These are phyloP conservation scores for Aureobasidium pullulans DNA, from an alignment of 2,329 filamentous ascomycete genomes.

Conservation along the genomic window DNA sequence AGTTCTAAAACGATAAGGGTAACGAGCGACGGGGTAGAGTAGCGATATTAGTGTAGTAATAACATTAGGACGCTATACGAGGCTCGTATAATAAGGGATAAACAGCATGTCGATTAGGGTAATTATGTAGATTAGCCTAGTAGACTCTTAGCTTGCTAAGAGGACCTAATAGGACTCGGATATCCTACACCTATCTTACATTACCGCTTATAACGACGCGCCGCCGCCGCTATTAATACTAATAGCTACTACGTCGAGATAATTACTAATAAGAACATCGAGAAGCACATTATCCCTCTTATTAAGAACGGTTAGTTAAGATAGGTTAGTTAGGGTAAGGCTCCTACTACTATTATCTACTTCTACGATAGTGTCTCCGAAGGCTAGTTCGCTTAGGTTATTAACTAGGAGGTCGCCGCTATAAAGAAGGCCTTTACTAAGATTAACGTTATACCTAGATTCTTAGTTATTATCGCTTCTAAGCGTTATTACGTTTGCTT, in stretches of 20 bases:
- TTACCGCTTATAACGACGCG: no score
- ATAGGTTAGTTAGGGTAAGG: slow-evolving; percentile 42
- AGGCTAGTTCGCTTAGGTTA: slow-evolving; percentile 72
- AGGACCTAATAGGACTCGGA: no score
- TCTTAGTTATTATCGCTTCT: slow-evolving; percentile 80
- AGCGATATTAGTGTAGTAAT: no score
- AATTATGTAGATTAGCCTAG: no score
- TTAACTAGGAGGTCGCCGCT: slow-evolving; percentile 67
- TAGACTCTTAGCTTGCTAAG: no score
- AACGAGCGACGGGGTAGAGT: no score
- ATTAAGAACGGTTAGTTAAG: slow-evolving; percentile 55
- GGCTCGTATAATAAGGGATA: no score
- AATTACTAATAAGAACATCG: slow-evolving; percentile 60
- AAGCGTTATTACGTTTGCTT: slow-evolving; percentile 94
- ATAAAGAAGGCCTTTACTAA: slow-evolving; percentile 51
- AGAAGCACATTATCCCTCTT: slow-evolving; percentile 59
- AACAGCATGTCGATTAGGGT: no score
- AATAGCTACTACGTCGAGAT: slow-evolving; percentile 81
- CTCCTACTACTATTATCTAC: slow-evolving; percentile 75
- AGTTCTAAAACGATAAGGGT: no score
- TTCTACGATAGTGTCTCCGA: slow-evolving; percentile 90
- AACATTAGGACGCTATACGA: no score
- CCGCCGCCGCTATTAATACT: slow-evolving; percentile 70
- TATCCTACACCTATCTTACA: no score
- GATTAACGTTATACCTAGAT: slow-evolving; percentile 45